Conservation (phyloP, 371 early-diverging fungal species). For the Mortierella sp. region DNA sequence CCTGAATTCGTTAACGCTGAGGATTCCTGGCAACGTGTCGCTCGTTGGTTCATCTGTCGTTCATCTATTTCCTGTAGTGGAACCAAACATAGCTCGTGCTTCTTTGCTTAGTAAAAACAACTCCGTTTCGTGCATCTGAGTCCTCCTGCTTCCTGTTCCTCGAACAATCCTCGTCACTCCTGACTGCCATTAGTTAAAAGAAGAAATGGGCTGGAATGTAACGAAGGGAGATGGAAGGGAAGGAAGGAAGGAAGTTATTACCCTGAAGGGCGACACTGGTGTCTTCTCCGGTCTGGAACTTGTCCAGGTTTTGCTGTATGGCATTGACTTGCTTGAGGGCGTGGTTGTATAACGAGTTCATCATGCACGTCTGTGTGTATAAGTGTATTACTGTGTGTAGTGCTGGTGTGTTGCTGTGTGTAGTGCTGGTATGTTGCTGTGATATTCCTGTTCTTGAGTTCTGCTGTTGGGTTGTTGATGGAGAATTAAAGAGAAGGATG, state of each 20-base stretch:
- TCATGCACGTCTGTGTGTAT: conserved; percentile 16
- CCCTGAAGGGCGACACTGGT: conserved; percentile 74
- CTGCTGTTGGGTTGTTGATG: conserved; percentile 4
- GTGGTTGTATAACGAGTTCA: conserved; percentile 77
- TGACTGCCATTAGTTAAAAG: neutral
- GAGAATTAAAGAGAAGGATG: neutral
- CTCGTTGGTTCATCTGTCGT: neutral
- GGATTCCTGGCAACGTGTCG: neutral
- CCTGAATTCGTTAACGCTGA: neutral
- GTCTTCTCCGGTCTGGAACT: conserved; percentile 72
- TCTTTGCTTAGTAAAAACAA: neutral
- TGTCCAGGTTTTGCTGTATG: conserved; percentile 69
- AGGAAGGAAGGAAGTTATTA: conserved; percentile 22
- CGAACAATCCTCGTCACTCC: neutral
- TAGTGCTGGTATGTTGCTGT: neutral
- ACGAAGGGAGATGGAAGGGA: neutral
- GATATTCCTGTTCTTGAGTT: neutral
- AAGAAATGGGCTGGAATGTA: neutral
- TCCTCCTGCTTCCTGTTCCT: neutral
- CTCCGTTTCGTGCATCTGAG: neutral
- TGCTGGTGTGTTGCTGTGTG: neutral
- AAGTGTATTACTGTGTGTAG: neutral
- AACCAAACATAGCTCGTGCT: neutral
- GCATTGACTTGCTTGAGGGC: conserved; percentile 73
- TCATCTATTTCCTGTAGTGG: neutral